Base-by-base conservation (phyloP, 192 early-diverging fungal genomes). In the Allomyces arbusculus region DNA sequence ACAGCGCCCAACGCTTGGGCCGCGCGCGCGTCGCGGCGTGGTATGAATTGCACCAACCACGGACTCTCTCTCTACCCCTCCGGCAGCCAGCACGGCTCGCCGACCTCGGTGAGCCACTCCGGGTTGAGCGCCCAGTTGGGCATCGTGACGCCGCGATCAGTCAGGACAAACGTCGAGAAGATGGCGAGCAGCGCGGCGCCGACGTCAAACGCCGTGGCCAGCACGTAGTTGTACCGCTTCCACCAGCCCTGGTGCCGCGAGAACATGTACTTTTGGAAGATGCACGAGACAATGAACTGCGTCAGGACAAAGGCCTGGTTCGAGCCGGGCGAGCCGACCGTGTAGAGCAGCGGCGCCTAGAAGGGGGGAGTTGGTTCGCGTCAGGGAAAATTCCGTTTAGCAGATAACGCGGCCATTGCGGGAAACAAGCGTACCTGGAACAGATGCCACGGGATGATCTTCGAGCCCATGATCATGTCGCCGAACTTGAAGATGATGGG, bases 121-220 rank as follows among this genome's bases (percentile, higher is more conserved):
- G 33, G 33, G 50, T 58, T 58, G 50, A 58, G 50, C 50, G 20
- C 16, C 50, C 50, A 58, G 16, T 58, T 14, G 16, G 50, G 50
- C 16, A 58, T 20, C 16, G 50, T n/a, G 16, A n/a, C 20, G 50
- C 12, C 50, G 1, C 20, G 12, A n/a, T 58, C 50, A 16, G 20
- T 16, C 2, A 58, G 50, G 0, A 16, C 50, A 3, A 58, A n/a
- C 50, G 50, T 58, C 50, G 50, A 14, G 16, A 58, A 14, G 50
- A 58, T 58, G 16, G 50, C 20, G 20, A n/a, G 12, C 50, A 67
- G 44, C 14, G 67, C 68, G 12, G 73, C 72, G 1, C 83, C 83
- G 5, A 78, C 72, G 67, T 82, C 83, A 67, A 84, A 73, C 12
- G 77, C 83, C n/a, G 77, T 74, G 12, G 75, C 75, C 22, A 82